phyloP scores from a whole-genome alignment of 345 rosid genomes.

The Bruguiera gymnorhiza region DNA sequence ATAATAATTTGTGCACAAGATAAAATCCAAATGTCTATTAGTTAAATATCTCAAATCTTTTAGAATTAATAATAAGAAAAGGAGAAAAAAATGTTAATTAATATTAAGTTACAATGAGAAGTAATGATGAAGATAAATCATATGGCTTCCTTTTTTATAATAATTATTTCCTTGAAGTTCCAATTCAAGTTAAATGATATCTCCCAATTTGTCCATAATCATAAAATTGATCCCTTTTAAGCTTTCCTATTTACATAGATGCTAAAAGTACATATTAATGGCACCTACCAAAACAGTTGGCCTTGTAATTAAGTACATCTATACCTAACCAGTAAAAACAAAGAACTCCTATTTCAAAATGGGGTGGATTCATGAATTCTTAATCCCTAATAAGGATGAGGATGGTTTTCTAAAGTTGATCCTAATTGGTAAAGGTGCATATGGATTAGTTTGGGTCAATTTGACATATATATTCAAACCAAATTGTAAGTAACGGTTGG shows the following conservation, averaged over 20 bases:
- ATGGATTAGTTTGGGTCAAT: too few species aligned
- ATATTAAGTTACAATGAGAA: too few species aligned
- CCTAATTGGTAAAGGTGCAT: too few species aligned
- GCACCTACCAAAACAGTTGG: slow-evolving; percentile 87
- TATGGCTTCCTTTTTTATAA: slow-evolving; percentile 60
- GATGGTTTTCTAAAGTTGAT: too few species aligned
- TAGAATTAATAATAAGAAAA: too few species aligned
- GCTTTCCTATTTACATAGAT: slow-evolving; percentile 68
- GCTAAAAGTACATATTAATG: slow-evolving; percentile 79
- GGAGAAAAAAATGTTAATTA: background rate
- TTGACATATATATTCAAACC: too few species aligned
- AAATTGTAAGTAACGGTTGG: too few species aligned
- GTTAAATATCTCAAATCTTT: too few species aligned
- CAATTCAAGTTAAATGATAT: slow-evolving; percentile 39
- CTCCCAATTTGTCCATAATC: slow-evolving; percentile 72
- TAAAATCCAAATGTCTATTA: too few species aligned
- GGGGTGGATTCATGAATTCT: too few species aligned
- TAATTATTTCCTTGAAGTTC: slow-evolving; percentile 63
- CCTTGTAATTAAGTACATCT: slow-evolving; percentile 83
- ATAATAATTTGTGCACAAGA: too few species aligned
- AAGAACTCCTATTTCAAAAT: slow-evolving; percentile 49
- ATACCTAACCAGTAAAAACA: slow-evolving; percentile 47
- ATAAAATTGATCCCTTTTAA: slow-evolving; percentile 65
- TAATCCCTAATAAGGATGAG: too few species aligned
- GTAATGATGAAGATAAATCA: background rate